These are phyloP conservation scores for Mariannaea elegans DNA, from an alignment of 2,329 filamentous ascomycete species.

Conservation along the genomic window DNA sequence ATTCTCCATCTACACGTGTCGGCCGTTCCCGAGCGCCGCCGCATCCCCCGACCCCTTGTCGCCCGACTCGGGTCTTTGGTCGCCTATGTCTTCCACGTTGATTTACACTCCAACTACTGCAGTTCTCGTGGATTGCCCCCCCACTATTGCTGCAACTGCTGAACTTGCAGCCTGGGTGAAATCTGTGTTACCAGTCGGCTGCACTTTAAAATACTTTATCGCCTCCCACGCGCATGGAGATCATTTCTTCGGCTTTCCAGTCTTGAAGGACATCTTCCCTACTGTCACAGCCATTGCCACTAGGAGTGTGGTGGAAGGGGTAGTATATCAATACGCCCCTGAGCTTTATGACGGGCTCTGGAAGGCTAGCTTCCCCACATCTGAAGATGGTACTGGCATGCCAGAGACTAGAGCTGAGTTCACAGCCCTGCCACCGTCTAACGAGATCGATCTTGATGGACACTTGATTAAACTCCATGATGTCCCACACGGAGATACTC, in stretches of 20 bases:
- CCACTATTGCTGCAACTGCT: not conserved
- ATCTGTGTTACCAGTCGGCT: not conserved
- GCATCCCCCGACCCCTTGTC: not conserved
- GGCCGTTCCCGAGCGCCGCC: not conserved
- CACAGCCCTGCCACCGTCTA: not conserved
- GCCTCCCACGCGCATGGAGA: not conserved
- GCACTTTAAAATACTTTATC: not conserved
- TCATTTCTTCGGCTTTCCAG: constrained; percentile 11
- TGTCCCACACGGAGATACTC: constrained; percentile 3
- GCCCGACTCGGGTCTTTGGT: not conserved
- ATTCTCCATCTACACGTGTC: constrained; percentile 1
- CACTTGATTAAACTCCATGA: not conserved
- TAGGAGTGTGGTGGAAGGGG: not conserved
- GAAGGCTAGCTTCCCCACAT: not conserved
- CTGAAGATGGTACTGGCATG: not conserved
- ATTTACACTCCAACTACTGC: not conserved
- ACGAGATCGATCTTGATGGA: constrained; percentile 2
- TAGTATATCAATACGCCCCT: not conserved
- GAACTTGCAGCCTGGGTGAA: constrained; percentile 5
- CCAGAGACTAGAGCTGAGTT: not conserved
- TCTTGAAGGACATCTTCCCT: not conserved
- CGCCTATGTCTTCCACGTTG: constrained; percentile 1
- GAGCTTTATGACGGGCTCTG: not conserved
- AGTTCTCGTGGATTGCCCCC: constrained; percentile 4
- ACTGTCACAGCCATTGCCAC: not conserved